Evolutionary conservation across 306 rosid genomes (phyloP).

Genomic region (Pyrus pyrifolia): DNA sequence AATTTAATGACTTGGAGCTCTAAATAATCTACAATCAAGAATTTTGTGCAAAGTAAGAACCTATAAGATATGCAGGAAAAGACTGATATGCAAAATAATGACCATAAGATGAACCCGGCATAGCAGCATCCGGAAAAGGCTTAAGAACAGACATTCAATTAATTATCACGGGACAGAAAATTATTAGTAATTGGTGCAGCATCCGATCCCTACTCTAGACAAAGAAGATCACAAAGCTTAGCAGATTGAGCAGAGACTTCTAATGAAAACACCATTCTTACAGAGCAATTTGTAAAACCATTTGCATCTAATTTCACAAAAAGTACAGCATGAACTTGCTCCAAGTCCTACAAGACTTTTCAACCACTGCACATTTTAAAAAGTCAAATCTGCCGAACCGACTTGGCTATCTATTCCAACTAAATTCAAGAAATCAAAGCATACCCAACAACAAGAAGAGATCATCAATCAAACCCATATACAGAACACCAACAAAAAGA

Average conservation of each 20-base stretch:
- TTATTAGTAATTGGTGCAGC: background rate
- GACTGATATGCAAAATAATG: slow-evolving; percentile 5
- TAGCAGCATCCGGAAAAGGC: too few relatives aligned
- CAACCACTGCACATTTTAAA: too few relatives aligned
- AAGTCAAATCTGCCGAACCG: background rate
- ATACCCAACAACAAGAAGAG: background rate
- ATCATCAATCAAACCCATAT: background rate
- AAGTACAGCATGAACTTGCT: background rate
- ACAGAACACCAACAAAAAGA: background rate
- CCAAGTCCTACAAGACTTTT: background rate
- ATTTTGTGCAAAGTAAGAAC: slow-evolving; percentile 15
- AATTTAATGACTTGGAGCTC: slow-evolving; percentile 2
- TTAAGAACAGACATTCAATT: background rate
- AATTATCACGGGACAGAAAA: background rate
- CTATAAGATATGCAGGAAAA: slow-evolving; percentile 19
- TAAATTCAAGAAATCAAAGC: background rate
- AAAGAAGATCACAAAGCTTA: background rate
- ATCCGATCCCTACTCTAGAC: background rate
- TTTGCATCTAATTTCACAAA: background rate
- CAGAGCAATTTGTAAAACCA: background rate
- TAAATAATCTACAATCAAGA: slow-evolving; percentile 8
- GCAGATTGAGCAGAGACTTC: background rate
- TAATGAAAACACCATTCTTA: background rate
- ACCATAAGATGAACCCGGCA: background rate
- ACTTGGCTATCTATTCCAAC: background rate